Evolutionary conservation across 805 yeast species (phyloP).

Genomic region (Sungouiella thailandica): DNA sequence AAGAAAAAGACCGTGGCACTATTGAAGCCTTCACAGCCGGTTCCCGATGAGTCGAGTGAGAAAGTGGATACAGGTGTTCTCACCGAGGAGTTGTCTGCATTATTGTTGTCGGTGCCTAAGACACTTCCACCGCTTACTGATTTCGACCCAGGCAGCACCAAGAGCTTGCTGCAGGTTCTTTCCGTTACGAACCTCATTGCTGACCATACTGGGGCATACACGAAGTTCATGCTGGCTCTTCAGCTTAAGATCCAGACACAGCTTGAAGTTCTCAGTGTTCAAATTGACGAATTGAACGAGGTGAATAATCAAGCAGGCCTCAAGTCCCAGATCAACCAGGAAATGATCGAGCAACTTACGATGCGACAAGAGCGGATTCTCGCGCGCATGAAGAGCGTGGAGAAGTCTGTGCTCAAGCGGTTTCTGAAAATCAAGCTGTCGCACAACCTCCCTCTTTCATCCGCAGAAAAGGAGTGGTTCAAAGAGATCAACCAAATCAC

Average conservation of each 20-base stretch:
- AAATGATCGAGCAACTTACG: slow-evolving; percentile 11
- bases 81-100: too few species aligned
- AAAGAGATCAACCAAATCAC: slow-evolving; percentile 29
- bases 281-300: slow-evolving; percentile 10
- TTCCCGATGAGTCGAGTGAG: too few species aligned
- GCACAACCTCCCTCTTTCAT: slow-evolving; percentile 27
- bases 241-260: slow-evolving; percentile 13
- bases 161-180: slow-evolving; percentile 5
- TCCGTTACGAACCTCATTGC: slow-evolving; percentile 4
- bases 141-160: slow-evolving; percentile 6
- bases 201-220: slow-evolving; percentile 5
- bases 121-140: slow-evolving; percentile 3
- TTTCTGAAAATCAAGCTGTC: slow-evolving; percentile 19
- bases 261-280: slow-evolving; percentile 20
- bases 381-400: slow-evolving; percentile 16
- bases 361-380: slow-evolving; percentile 20
- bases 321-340: slow-evolving; percentile 5
- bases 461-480: slow-evolving; percentile 33
- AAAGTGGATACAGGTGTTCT: too few species aligned
- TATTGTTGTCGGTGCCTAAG: too few species aligned
- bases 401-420: slow-evolving; percentile 18
- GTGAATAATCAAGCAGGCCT: slow-evolving; percentile 4
- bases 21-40: too few species aligned
- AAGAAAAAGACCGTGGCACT: too few species aligned
- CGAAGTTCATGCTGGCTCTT: slow-evolving; percentile 10